Evolutionary conservation across 2,329 filamentous ascomycete genomes (phyloP), one percentile per base, ranked within the genome.

Genomic region (Aplosporella prunicola): DNA sequence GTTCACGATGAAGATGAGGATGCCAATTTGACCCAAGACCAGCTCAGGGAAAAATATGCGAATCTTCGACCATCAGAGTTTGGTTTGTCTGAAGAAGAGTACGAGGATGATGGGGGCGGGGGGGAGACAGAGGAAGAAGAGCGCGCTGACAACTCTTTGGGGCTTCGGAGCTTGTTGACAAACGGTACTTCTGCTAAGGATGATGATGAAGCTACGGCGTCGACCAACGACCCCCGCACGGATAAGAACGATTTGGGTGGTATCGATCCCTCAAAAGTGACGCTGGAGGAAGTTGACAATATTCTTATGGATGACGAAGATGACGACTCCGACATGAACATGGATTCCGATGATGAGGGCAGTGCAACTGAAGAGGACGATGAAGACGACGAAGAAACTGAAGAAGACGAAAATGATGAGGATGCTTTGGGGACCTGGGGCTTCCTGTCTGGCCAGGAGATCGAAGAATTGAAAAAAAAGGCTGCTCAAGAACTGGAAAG

Each of bases 41-140:
- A 85, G 51, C 56, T 85, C 10, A 72, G 68, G 17, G 68, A 69
- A 25, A 86, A 86, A 53, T 86, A 85, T 45, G 74, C 76, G 7
- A 69, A 78, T 36, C 62, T 84, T 5, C n/a, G n/a, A n/a, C n/a
- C n/a, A n/a, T n/a, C n/a, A n/a, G n/a, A n/a, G n/a, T n/a, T n/a
- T n/a, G n/a, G n/a, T n/a, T 76, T 78, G 0, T 66, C 67, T 13
- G 44, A 45, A 8, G 45, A 51, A 11, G 48, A 48, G 11, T 36
- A 46, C 18, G 50, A 51, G 22, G 43, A 45, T 51, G 45, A 45
- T 3, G 64, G 64, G 3, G 57, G 44, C 9, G 41, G 45, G 11
- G 49, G 49, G 7, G 55, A 58, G 5, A 56, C 58, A 5, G 51
- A 51, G 5, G 45, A 51, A 9, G 52, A 53, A 9, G 52, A 56